Percentiles rank a stretch among this genome's conserved stretches.
phyloP scores from a whole-genome alignment of 106 monocot species.

The Acanthochlamys bracteata region DNA sequence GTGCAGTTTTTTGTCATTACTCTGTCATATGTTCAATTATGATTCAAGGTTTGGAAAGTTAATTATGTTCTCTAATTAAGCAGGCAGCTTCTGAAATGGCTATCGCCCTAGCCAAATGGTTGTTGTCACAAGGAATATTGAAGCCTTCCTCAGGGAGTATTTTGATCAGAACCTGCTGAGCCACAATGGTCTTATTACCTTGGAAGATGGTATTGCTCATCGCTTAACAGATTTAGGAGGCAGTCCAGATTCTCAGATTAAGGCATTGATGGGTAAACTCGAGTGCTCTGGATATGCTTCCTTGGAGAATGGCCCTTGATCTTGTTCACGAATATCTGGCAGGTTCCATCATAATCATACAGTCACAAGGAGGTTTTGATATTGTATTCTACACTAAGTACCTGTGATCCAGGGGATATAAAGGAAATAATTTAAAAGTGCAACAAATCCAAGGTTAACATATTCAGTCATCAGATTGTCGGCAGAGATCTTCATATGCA shows the following conservation, averaged over 20 bases:
- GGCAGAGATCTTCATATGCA: constrained; percentile 88
- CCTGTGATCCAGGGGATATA: constrained; percentile 95
- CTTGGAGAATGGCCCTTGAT: constrained; percentile 86
- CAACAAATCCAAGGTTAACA: constrained; percentile 86
- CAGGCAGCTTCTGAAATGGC: constrained; percentile 91
- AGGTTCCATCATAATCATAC: constrained; percentile 74
- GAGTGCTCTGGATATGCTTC: constrained; percentile 93
- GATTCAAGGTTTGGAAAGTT: neutral
- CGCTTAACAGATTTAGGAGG: constrained; percentile 88
- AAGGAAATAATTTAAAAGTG: constrained; percentile 80
- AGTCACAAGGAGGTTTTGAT: constrained; percentile 96
- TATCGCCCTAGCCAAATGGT: constrained; percentile 88
- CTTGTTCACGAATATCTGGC: constrained; percentile 79
- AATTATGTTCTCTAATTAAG: neutral
- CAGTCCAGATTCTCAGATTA: constrained; percentile 86
- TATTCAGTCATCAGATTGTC: constrained; percentile 87
- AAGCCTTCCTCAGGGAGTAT: constrained; percentile 85
- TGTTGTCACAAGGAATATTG: constrained; percentile 64
- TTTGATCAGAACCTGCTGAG: constrained; percentile 97
- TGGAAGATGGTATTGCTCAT: constrained; percentile 93
- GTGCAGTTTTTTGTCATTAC: neutral
- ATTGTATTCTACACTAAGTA: constrained; percentile 86
- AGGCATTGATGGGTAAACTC: constrained; percentile 87
- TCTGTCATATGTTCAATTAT: too few relatives aligned
- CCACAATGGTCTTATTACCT: constrained; percentile 71